phyloP scores from a whole-genome alignment of 495 filamentous ascomycete species.

The Bathelium albidoporum region DNA sequence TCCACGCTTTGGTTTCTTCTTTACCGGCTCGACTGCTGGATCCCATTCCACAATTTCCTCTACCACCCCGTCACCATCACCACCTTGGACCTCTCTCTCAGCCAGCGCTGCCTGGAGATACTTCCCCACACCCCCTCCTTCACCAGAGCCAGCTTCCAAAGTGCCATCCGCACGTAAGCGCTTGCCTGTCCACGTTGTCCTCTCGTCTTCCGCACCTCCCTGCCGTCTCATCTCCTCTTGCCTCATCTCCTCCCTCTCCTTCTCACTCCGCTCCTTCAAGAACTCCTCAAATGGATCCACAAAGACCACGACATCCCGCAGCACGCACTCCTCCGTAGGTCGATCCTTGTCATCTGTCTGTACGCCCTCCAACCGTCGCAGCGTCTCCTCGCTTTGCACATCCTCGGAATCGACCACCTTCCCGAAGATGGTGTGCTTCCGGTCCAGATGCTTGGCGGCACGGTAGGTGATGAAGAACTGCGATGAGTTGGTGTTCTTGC shows the following conservation, averaged over 20 bases:
- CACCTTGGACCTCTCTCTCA: neutral
- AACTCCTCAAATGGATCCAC: slow-evolving; percentile 96
- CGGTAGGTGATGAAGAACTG: slow-evolving; percentile 96
- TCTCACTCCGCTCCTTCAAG: slow-evolving; percentile 48
- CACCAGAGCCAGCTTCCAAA: slow-evolving; percentile 36
- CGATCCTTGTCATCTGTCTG: slow-evolving; percentile 56
- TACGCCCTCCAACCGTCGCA: slow-evolving; percentile 62
- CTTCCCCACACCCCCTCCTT: slow-evolving; percentile 58
- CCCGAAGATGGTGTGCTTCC: slow-evolving; percentile 95
- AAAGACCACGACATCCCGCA: slow-evolving; percentile 76
- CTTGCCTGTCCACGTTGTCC: slow-evolving; percentile 88
- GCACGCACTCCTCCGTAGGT: slow-evolving; percentile 63
- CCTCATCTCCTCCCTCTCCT: slow-evolving; percentile 28
- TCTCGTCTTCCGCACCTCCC: slow-evolving; percentile 63
- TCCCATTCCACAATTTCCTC: slow-evolving; percentile 49
- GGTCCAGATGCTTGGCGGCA: slow-evolving; percentile 69
- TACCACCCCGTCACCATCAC: slow-evolving; percentile 31
- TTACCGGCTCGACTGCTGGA: slow-evolving; percentile 54
- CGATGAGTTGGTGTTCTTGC: slow-evolving; percentile 88
- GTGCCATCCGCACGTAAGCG: slow-evolving; percentile 36
- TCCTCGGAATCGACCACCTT: slow-evolving; percentile 63
- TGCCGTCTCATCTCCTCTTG: slow-evolving; percentile 33
- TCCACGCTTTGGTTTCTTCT: slow-evolving; percentile 71
- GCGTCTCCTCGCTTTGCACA: slow-evolving; percentile 38
- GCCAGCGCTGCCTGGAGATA: slow-evolving; percentile 52